phyloP scores from a whole-genome alignment of 306 rosid species.

The Calophaca sinica region DNA sequence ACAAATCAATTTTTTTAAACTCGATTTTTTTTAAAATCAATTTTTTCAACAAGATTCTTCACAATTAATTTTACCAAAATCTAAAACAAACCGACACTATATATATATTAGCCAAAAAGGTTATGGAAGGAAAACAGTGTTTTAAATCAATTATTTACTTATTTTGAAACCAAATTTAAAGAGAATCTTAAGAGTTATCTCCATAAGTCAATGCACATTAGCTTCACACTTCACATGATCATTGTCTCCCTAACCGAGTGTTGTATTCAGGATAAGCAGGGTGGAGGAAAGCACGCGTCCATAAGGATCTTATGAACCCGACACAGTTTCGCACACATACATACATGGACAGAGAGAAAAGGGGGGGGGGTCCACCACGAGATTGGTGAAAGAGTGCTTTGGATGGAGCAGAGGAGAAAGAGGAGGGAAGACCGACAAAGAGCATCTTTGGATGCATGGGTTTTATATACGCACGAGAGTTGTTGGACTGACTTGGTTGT shows the following conservation, averaged over 20 bases:
- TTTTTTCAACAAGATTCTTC: too few relatives aligned
- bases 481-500: background rate
- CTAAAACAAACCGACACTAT: too few relatives aligned
- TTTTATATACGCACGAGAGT: conserved; percentile 19
- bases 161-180: too few relatives aligned
- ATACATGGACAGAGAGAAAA: background rate
- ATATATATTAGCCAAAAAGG: too few relatives aligned
- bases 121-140: too few relatives aligned
- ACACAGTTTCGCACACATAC: conserved; percentile 9
- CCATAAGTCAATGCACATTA: background rate
- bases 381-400: conserved; percentile 15
- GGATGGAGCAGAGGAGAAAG: conserved; percentile 2
- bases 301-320: conserved; percentile 13
- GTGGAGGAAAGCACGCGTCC: conserved; percentile 31
- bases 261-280: background rate
- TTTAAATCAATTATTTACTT: too few relatives aligned
- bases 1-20: too few relatives aligned
- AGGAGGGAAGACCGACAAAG: conserved; percentile 63
- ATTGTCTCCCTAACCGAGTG: background rate
- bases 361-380: conserved; percentile 44
- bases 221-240: background rate
- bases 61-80: too few relatives aligned
- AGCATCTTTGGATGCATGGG: conserved; percentile 77
- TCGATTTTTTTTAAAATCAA: too few relatives aligned
- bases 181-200: too few relatives aligned